Base-by-base conservation (phyloP, 768 basidiomycete species). In the Hygrophoropsis aurantiaca region DNA sequence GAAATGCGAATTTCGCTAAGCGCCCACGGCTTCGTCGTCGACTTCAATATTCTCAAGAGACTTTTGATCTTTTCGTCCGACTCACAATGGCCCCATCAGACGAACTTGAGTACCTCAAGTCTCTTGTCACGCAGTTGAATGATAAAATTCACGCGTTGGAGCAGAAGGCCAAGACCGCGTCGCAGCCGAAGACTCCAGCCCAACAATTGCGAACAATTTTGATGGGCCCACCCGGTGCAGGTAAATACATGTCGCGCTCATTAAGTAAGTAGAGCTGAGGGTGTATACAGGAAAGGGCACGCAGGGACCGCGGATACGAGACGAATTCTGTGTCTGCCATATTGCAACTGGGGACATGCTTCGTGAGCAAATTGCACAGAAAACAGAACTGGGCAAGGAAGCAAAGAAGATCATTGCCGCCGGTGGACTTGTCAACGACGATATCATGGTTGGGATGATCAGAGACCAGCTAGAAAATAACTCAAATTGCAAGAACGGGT, bases 321-420 rank as follows among this genome's bases (percentile, higher is more conserved):
- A 92, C 53, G 80, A 90, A 61, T 99, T 89, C 76, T 94, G 93
- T 64, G 83, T 99, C 37, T 99, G 97, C 76, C 97, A 99, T 74
- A 75, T 99, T 58, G 95, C 97, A 20, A 99, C 97, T 24, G 97
- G 97, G 16, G 97, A 99, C 74, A 95, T 99, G 93, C 79, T 99
- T 48, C 87, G 97, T 41, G 90, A 93, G 53, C 93, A 99, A 68
- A 93, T 99, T 51, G 62, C 82, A 27, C 68, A 84, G 64, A 87
- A 94, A 73, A 97, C 97, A 4, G 72, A 80, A 35, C 81, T 99
- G 34, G 97, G 97, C 52, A 71, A 87, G 38, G 80, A 89, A 58
- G 97, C 97, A 16, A 98, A 99, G 80, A 94, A 93, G 69, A 85
- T 98, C 65, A 97, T 99, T 89, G 95, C 98, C 65, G 79, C 82